Evolutionary conservation across 208 protist genomes (phyloP), one percentile per base, ranked within the genome.

Genomic region (Crithidia mellificae): DNA sequence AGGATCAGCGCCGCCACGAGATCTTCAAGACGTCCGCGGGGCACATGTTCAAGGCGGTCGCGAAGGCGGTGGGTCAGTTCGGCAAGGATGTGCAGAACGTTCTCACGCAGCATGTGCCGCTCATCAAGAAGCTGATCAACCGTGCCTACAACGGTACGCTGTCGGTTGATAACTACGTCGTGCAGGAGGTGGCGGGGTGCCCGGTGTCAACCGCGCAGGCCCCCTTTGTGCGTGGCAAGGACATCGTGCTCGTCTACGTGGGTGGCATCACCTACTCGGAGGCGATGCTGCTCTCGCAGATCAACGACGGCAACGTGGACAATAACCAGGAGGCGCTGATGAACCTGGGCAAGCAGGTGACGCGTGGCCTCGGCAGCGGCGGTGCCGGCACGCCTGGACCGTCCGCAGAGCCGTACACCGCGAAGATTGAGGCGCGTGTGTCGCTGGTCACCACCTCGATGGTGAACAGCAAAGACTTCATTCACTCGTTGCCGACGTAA

Each of bases 31-130:
- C 74, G 25, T 89, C 84, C 1, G 89, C 90, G 24, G 90, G 85
- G 2, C 81, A 82, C 71, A 82, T 95, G 46, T 78, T 95, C 53
- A 91, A 92, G 63, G 66, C 86, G 14, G 81, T 92, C 36, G 85
- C 78, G 36, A 93, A 89, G 70, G 63, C 91, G 29, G 81, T 95
- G 49, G 73, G 91, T 54, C 81, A 86, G 63, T 91, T 96, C 51
- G 85, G 87, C 46, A 91, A 91, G 66, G 84, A 97, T 63, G 88
- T 99, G 25, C 84, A 98, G 66, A 99, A 99, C 56, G 93, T 99
- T 6, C 98, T 98, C 69, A 99, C 97, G 27, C 96, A 98, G 82
- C 97, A 99, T 74, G 85, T 88, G 55, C 97, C 98, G 38, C 70
- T 93, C 43, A 65, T 99, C 29, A 84, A 84, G 44, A 91, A 95